These are phyloP conservation scores for Luzula sylvatica DNA, from an alignment of 176 grass and related monocot genomes.

Conservation along the genomic window DNA sequence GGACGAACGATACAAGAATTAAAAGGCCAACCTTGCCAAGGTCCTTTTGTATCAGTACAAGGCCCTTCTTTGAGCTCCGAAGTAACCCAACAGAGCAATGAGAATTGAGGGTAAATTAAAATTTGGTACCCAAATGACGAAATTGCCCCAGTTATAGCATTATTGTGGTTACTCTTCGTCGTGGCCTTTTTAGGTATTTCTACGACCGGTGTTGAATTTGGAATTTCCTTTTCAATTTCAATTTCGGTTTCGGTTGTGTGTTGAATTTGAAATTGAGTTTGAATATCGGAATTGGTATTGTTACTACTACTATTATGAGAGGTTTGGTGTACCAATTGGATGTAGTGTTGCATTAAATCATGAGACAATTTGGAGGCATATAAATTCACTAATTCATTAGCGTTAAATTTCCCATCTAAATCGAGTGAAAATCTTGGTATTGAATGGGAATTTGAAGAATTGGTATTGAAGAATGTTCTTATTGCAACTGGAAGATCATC, in stretches of 20 bases:
- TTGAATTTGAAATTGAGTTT: background rate
- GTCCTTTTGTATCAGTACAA: constrained; percentile 70
- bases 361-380: constrained; percentile 51
- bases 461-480: constrained; percentile 61
- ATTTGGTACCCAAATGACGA: constrained; percentile 76
- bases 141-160: constrained; percentile 41
- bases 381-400: constrained; percentile 55
- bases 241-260: constrained; percentile 4
- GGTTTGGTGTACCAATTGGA: constrained; percentile 60
- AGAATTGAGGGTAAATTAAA: constrained; percentile 70
- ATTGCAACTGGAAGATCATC: constrained; percentile 76
- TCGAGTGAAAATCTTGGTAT: constrained; percentile 66
- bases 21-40: constrained; percentile 98
- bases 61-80: constrained; percentile 90
- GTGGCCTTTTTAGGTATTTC: constrained; percentile 4
- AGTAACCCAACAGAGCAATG: constrained; percentile 93
- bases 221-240: constrained; percentile 3
- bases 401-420: constrained; percentile 54
- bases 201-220: background rate
- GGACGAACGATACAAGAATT: constrained; percentile 67
- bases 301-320: constrained; percentile 39
- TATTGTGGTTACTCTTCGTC: background rate
- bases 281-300: constrained; percentile 20
- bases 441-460: constrained; percentile 44
- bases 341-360: constrained; percentile 61